phyloP scores from a whole-genome alignment of 805 yeast species.

The Babjeviella inositovora region DNA sequence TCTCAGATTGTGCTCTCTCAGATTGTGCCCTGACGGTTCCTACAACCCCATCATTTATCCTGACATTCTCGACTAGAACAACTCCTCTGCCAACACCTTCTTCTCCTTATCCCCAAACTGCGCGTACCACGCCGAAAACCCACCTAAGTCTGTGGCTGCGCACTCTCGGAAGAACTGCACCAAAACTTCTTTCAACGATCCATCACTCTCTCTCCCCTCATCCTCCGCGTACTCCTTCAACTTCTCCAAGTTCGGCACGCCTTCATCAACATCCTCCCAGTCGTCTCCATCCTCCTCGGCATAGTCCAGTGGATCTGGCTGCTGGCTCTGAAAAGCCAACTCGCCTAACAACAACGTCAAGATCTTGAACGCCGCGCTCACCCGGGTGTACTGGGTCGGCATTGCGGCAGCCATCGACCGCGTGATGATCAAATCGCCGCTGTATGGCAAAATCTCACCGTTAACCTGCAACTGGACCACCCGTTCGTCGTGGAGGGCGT shows the following conservation, averaged over 20 bases:
- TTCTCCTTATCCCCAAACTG: constrained; percentile 35
- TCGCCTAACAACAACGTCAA: constrained; percentile 58
- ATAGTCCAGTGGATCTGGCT: constrained; percentile 23
- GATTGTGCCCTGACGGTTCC: no score
- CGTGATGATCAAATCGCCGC: constrained; percentile 54
- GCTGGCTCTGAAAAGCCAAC: constrained; percentile 43
- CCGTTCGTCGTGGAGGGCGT: constrained; percentile 35
- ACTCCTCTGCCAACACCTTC: constrained; percentile 29
- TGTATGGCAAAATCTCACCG: constrained; percentile 59
- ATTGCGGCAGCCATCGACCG: constrained; percentile 65
- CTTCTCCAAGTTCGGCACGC: constrained; percentile 46
- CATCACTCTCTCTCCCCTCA: constrained; percentile 13
- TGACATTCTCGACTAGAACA: constrained; percentile 12
- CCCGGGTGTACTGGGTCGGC: constrained; percentile 46
- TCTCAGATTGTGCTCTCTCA: no score
- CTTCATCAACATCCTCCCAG: constrained; percentile 72
- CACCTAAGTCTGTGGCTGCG: constrained; percentile 26
- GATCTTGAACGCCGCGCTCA: constrained; percentile 60
- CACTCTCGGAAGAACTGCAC: constrained; percentile 39
- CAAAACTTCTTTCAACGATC: constrained; percentile 20
- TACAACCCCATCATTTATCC: no score
- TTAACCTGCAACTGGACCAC: constrained; percentile 41
- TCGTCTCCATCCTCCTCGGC: constrained; percentile 33
- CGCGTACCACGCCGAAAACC: constrained; percentile 36
- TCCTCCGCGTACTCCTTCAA: constrained; percentile 38